Percentiles rank a stretch among this genome's conserved stretches.
These are phyloP conservation scores for Sugiyamaella floridensis DNA, from an alignment of 805 yeast genomes.

Conservation along the genomic window DNA sequence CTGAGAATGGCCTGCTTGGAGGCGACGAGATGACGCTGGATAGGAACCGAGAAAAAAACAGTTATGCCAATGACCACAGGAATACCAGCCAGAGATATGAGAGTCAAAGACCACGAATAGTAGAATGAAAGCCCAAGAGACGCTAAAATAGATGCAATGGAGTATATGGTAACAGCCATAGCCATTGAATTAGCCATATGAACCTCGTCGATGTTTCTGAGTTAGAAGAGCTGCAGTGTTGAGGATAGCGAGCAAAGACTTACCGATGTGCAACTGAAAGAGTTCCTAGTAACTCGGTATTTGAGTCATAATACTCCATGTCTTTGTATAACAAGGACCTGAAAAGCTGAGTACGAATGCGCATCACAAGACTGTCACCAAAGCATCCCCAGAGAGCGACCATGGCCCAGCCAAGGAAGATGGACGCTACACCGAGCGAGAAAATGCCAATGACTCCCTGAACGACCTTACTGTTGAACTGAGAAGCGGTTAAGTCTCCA, in stretches of 20 bases:
- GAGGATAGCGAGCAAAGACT: constrained; percentile 10
- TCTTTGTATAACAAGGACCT: constrained; percentile 40
- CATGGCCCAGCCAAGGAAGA: constrained; percentile 46
- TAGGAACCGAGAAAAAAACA: constrained; percentile 42
- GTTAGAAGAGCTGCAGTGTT: background rate
- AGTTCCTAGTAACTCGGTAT: constrained; percentile 46
- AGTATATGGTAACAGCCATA: constrained; percentile 49
- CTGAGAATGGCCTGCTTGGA: constrained; percentile 54
- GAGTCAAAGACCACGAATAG: constrained; percentile 79
- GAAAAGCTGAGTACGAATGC: constrained; percentile 46
- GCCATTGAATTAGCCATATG: constrained; percentile 64
- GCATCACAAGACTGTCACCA: constrained; percentile 63
- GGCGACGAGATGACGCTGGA: constrained; percentile 41
- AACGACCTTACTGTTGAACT: constrained; percentile 36
- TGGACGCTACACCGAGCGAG: constrained; percentile 41
- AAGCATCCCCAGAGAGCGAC: constrained; percentile 56
- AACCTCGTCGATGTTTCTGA: constrained; percentile 64
- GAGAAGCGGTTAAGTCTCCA: constrained; percentile 28
- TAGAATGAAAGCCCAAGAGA: constrained; percentile 59
- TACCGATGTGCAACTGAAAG: constrained; percentile 21
- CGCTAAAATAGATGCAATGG: constrained; percentile 46
- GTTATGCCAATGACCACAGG: constrained; percentile 58
- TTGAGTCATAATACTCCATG: constrained; percentile 61
- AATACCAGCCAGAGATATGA: constrained; percentile 64
- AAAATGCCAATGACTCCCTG: constrained; percentile 35